Conservation (phyloP, 768 basidiomycete genomes). For the Mycena indigotica region DNA sequence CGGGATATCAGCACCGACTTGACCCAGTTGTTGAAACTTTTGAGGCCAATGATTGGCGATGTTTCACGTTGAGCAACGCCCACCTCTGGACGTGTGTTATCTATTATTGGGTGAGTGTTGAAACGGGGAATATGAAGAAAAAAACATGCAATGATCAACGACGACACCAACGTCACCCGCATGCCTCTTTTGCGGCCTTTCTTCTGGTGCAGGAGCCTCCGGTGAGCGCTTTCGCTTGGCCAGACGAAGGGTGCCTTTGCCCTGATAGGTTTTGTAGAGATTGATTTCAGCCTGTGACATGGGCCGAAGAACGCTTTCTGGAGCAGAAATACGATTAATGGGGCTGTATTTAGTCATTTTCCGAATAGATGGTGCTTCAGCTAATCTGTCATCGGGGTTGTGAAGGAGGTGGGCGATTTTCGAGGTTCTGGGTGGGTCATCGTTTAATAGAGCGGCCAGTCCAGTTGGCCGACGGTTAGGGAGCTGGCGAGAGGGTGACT, state of each 20-base stretch:
- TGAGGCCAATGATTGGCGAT: slow-evolving; percentile 95
- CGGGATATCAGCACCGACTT: slow-evolving; percentile 95
- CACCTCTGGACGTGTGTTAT: slow-evolving; percentile 92
- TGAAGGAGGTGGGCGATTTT: slow-evolving; percentile 46
- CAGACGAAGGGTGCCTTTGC: slow-evolving; percentile 56
- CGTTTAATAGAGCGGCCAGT: slow-evolving; percentile 77
- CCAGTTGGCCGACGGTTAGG: slow-evolving; percentile 68
- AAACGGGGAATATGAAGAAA: slow-evolving; percentile 7
- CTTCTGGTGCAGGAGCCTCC: slow-evolving; percentile 40
- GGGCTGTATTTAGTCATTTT: slow-evolving; percentile 55
- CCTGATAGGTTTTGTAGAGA: slow-evolving; percentile 56
- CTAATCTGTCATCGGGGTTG: slow-evolving; percentile 30
- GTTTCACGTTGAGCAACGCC: slow-evolving; percentile 80
- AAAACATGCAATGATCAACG: slow-evolving; percentile 75
- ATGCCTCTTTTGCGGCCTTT: slow-evolving; percentile 51
- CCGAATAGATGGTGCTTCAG: slow-evolving; percentile 30
- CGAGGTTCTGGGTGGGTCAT: slow-evolving; percentile 51
- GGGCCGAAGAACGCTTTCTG: slow-evolving; percentile 64
- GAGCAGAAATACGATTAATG: slow-evolving; percentile 57
- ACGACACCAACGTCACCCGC: slow-evolving; percentile 75
- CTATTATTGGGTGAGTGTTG: slow-evolving; percentile 41
- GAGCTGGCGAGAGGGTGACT: slow-evolving; percentile 43
- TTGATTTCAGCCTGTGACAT: slow-evolving; percentile 65
- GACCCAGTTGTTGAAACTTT: slow-evolving; percentile 99
- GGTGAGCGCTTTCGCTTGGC: slow-evolving; percentile 55